Base-by-base conservation (phyloP, 768 basidiomycete species). In the Tubosaeta sp. region DNA sequence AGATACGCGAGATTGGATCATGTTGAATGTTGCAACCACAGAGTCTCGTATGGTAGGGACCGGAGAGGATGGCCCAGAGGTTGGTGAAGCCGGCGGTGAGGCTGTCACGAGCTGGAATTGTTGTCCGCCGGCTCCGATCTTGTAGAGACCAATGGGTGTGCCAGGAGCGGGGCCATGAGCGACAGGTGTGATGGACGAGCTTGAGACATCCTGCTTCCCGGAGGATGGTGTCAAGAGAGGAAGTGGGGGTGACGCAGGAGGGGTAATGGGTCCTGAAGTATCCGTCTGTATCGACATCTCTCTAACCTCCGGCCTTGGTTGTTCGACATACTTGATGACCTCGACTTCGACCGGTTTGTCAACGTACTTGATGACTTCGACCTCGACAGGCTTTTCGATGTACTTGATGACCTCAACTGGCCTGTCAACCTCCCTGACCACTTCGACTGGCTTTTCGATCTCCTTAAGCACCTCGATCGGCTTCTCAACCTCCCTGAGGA, bases 221-320 rank as follows among this genome's bases (percentile, higher is more conserved):
- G 62, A 53, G 22, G 62, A 22, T 7, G 59, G 63, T 6, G 67
- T 63, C 6, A 63, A 63, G 16, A 62, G 50, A 8, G 61, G 51
- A 4, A 68, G 61, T 16, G 64, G 49, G 8, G 71, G 57, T 11
- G 66, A 53, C 21, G 71, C 67, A 1, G 67, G 51, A 5, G 74
- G 69, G n/a, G 67, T 55, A 19, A 59, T 45, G 14, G 69, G 68
- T 34, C 60, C 51, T 21, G 69, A 63, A 44, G 77, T 76, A 54
- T 93, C 90, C 1, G 90, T 92, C 71, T 93, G 90, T 30, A 84
- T 82, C 3, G 83, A 86, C 53, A 82, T 87, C 58, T 93, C 90
- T 62, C 74, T 83, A 29, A 80, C 69, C 58, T 88, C 83, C 0
- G 82, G 80, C 63, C 82, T 87, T 11, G 80, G 81, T 18, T 67